phyloP scores from a whole-genome alignment of 441 rosid genomes.

The Brassica balearica region DNA sequence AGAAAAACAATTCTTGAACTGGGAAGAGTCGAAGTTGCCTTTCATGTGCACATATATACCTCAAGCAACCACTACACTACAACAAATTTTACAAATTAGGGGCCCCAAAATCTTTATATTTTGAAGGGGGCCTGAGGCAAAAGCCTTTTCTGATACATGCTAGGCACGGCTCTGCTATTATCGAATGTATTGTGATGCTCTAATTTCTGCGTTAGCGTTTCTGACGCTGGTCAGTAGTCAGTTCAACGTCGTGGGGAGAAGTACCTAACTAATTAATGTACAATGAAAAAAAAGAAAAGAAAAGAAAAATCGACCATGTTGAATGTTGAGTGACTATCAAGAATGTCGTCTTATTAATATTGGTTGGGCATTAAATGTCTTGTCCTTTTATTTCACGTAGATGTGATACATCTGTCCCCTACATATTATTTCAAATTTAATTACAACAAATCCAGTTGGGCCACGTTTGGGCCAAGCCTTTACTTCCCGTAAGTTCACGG shows the following conservation, averaged over 20 bases:
- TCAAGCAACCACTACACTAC: too few species aligned
- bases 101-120: too few species aligned
- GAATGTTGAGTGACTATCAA: conserved; percentile 33
- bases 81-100: too few species aligned
- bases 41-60: too few species aligned
- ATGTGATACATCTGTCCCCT: conserved; percentile 35
- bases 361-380: conserved; percentile 37
- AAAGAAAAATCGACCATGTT: neutral
- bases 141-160: too few species aligned
- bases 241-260: conserved; percentile 6
- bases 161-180: too few species aligned
- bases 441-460: conserved; percentile 14
- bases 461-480: conserved; percentile 36
- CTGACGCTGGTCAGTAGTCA: neutral
- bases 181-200: neutral
- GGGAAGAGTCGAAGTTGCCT: too few species aligned
- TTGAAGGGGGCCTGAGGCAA: too few species aligned
- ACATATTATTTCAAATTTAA: conserved; percentile 5
- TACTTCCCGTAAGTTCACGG: neutral
- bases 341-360: conserved; percentile 29
- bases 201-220: conserved; percentile 19
- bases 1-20: too few species aligned
- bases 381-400: conserved; percentile 22
- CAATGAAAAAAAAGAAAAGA: neutral
- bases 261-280: neutral